Percentiles rank a stretch among this genome's conserved stretches.
phyloP scores from a whole-genome alignment of 139 green algal species.

The Picochlorum sp. region DNA sequence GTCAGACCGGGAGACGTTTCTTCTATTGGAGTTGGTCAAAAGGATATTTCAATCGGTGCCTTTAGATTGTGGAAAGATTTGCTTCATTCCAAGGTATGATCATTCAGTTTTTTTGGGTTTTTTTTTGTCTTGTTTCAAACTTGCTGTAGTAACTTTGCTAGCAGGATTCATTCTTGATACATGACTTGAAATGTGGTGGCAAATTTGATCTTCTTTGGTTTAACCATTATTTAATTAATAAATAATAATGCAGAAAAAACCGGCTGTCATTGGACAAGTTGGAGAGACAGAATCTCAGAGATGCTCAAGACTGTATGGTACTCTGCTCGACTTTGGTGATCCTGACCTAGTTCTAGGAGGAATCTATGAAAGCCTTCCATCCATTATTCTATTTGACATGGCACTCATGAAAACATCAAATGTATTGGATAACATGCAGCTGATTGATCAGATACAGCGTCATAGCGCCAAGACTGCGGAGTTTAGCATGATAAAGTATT shows the following conservation, averaged over 20 bases:
- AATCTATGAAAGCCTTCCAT: slow-evolving; percentile 54
- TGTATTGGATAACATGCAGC: slow-evolving; percentile 33
- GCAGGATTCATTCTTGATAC: neutral
- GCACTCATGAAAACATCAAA: slow-evolving; percentile 37
- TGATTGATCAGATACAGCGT: slow-evolving; percentile 43
- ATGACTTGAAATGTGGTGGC: neutral
- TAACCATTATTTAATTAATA: neutral
- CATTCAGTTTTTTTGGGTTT: neutral
- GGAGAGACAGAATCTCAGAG: slow-evolving; percentile 18
- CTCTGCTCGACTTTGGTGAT: slow-evolving; percentile 65
- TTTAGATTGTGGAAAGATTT: slow-evolving; percentile 59
- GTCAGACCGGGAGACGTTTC: slow-evolving; percentile 27
- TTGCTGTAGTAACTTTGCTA: too few relatives aligned
- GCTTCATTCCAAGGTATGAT: slow-evolving; percentile 28
- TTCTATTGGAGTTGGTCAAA: slow-evolving; percentile 44
- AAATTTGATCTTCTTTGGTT: neutral
- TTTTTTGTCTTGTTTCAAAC: too few relatives aligned
- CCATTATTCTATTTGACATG: slow-evolving; percentile 52
- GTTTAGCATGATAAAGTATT: slow-evolving; percentile 37
- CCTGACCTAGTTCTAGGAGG: slow-evolving; percentile 54
- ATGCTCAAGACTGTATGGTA: slow-evolving; percentile 23
- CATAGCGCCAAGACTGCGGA: slow-evolving; percentile 7
- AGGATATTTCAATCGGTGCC: slow-evolving; percentile 60
- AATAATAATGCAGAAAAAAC: neutral
- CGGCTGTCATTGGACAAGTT: slow-evolving; percentile 1